Conservation (phyloP, 306 rosid species). For the Ceratonia siliqua region DNA sequence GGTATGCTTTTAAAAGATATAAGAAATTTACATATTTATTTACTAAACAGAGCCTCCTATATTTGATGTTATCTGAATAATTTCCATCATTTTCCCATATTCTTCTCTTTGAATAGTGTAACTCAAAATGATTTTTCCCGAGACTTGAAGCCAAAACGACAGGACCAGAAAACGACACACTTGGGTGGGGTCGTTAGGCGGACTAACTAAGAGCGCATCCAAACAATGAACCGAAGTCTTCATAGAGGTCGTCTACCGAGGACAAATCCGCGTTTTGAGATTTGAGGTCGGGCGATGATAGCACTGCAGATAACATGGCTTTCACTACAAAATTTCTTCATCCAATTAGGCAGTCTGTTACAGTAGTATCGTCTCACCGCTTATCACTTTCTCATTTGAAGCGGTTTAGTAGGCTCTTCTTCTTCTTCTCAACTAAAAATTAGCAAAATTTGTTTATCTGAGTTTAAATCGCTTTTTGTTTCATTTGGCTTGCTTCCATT, state of each 20-base stretch:
- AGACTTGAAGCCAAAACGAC: too few relatives aligned
- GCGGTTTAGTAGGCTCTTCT: slow-evolving; percentile 33
- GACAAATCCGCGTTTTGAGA: neutral
- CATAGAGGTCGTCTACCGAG: too few relatives aligned
- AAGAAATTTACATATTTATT: too few relatives aligned
- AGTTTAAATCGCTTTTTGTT: neutral
- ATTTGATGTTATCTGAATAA: too few relatives aligned
- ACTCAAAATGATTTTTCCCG: too few relatives aligned
- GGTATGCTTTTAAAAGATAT: too few relatives aligned
- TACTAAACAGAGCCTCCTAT: too few relatives aligned
- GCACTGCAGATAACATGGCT: slow-evolving; percentile 26
- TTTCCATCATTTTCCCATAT: too few relatives aligned
- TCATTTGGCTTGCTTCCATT: neutral
- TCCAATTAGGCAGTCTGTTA: slow-evolving; percentile 35
- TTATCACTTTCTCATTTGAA: slow-evolving; percentile 22
- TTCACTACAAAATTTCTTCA: slow-evolving; percentile 26
- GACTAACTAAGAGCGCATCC: neutral
- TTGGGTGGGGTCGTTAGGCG: neutral
- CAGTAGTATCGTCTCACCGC: slow-evolving; percentile 17
- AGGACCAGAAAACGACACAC: neutral
- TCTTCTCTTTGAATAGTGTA: too few relatives aligned
- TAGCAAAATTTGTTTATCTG: neutral
- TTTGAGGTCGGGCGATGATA: neutral
- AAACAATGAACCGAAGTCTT: too few relatives aligned
- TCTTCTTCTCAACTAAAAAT: neutral